These are phyloP conservation scores for Simmondsia chinensis DNA, from an alignment of 148 eudicot species.

Conservation along the genomic window DNA sequence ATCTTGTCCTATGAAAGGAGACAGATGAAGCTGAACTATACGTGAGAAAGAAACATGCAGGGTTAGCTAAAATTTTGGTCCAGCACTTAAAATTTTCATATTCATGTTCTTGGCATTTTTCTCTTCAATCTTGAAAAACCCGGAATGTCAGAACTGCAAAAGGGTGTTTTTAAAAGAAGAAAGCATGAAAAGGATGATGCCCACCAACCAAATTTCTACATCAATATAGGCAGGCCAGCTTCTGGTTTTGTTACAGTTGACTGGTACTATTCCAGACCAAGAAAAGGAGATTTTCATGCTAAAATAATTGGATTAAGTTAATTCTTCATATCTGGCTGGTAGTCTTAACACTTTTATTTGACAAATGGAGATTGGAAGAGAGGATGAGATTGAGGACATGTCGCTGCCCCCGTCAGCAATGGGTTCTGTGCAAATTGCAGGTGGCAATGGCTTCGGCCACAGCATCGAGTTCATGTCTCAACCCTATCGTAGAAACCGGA, in stretches of 20 bases:
- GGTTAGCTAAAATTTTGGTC: too few relatives aligned
- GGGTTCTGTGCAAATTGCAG: conserved; percentile 57
- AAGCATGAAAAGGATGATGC: conserved; percentile 55
- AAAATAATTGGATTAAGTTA: conserved; percentile 10
- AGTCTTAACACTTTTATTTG: background rate
- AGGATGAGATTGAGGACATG: conserved; percentile 52
- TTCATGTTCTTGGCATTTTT: conserved; percentile 51
- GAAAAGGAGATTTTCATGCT: conserved; percentile 1
- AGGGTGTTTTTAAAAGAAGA: conserved; percentile 3
- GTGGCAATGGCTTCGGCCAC: conserved; percentile 70
- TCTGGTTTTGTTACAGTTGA: conserved; percentile 43
- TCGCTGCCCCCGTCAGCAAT: conserved; percentile 36
- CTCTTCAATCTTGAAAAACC: conserved; percentile 5
- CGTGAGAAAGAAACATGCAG: too few relatives aligned
- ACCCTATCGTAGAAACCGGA: conserved; percentile 47
- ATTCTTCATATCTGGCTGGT: too few relatives aligned
- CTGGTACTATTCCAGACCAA: conserved; percentile 2
- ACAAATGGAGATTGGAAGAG: conserved; percentile 38
- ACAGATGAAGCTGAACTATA: too few relatives aligned
- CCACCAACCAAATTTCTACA: conserved; percentile 29
- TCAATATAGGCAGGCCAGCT: conserved; percentile 32
- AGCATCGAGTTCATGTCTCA: conserved; percentile 71
- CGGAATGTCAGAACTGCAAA: background rate
- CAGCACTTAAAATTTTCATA: background rate
- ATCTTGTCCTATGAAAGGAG: too few relatives aligned